Conservation (phyloP, 148 eudicot species). For the Vaccinium macrocarpon region DNA sequence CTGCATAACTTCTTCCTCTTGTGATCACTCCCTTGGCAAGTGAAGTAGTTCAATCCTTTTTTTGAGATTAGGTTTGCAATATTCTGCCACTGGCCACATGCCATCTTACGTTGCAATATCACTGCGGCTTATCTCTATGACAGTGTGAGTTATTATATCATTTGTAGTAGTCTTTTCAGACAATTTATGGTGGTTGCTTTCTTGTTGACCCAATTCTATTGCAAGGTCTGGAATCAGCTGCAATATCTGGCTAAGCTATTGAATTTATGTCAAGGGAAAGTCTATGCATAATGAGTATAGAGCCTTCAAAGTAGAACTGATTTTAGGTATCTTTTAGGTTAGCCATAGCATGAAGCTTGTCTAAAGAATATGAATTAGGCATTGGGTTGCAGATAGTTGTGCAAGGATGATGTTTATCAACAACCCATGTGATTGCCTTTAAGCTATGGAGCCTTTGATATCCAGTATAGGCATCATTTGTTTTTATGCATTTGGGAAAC, state of each 20-base stretch:
- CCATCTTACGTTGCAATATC: not conserved
- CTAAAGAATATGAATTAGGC: not conserved
- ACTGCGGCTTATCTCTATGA: not conserved
- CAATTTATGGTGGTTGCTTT: not conserved
- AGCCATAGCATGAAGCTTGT: not conserved
- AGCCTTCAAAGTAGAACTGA: not conserved
- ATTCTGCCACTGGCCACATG: not conserved
- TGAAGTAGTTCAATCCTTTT: constrained; percentile 9
- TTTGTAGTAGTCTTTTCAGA: not conserved
- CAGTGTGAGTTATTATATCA: not conserved
- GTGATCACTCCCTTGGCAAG: not conserved
- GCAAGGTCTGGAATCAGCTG: not conserved
- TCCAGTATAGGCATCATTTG: not conserved
- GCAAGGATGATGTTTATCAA: not conserved
- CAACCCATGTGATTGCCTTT: constrained; percentile 7
- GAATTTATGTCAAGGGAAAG: not conserved
- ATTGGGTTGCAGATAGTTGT: not conserved
- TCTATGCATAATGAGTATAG: not conserved
- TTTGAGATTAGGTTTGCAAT: not conserved
- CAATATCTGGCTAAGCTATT: not conserved
- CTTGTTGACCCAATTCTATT: not conserved
- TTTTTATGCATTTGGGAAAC: not conserved
- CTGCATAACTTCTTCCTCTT: not conserved
- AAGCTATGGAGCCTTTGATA: not conserved
- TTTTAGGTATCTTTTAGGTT: not conserved